phyloP scores from a whole-genome alignment of 164 flowering plant species.

The Buxus sempervirens region DNA sequence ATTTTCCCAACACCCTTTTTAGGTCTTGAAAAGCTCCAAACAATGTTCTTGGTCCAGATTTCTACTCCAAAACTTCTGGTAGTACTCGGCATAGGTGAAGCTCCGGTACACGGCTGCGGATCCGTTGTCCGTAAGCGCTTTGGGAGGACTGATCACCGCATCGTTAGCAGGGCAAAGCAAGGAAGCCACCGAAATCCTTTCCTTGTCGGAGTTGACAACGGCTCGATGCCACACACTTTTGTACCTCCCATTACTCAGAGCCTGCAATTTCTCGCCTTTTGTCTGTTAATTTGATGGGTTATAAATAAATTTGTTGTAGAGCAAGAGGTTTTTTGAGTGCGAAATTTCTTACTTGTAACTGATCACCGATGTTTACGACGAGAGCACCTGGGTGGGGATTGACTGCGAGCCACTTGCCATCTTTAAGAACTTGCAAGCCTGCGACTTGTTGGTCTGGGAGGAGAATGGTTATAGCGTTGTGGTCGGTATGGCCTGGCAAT shows the following conservation, averaged over 20 bases:
- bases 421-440: slow-evolving; percentile 70
- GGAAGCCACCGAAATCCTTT: slow-evolving; percentile 68
- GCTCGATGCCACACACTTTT: slow-evolving; percentile 88
- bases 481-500: slow-evolving; percentile 79
- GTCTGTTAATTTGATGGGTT: too few species aligned
- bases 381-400: slow-evolving; percentile 65
- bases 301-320: too few species aligned
- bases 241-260: too few species aligned
- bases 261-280: too few species aligned
- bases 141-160: slow-evolving; percentile 54
- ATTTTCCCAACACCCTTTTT: too few species aligned
- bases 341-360: slow-evolving; percentile 58
- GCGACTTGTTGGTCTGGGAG: slow-evolving; percentile 60
- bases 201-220: slow-evolving; percentile 46
- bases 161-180: slow-evolving; percentile 58
- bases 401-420: slow-evolving; percentile 69
- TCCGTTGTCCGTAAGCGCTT: slow-evolving; percentile 27
- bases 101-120: slow-evolving; percentile 37
- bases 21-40: slow-evolving; percentile 62
- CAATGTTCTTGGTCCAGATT: slow-evolving; percentile 71
- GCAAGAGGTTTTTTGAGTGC: too few species aligned
- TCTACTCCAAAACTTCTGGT: slow-evolving; percentile 78
- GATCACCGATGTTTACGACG: slow-evolving; percentile 81
- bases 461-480: slow-evolving; percentile 73
- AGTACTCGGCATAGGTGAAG: slow-evolving; percentile 75